Evolutionary conservation across 345 rosid genomes (phyloP), one percentile per base, ranked within the genome.

Genomic region (Ceriops zippeliana): DNA sequence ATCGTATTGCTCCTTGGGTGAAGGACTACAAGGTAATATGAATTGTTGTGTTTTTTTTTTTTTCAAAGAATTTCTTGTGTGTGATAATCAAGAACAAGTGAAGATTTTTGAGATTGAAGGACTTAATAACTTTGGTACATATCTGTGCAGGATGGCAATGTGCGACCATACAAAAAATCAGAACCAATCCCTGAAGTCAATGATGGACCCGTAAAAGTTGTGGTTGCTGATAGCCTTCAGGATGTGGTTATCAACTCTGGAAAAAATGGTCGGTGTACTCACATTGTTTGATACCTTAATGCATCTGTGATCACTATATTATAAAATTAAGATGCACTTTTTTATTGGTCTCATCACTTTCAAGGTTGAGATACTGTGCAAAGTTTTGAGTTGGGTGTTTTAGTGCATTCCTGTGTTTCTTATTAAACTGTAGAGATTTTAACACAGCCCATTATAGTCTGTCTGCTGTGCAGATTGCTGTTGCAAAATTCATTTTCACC

Each of bases 171-270:
- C 79, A 86, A 42, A 71, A 90, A 90, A 77, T 92, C 99, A 62
- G 96, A 95, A 71, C 96, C 98, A n/a, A 79, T 95, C 46, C 98
- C 99, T 28, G 83, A 84, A 73, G 88, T 76, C 63, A 95, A 95
- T 78, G 75, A 81, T 1, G 97, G 90, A 70, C 97, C 98, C 20
- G 97, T 90, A 68, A 92, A 95, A 84, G 91, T 95, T 35, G 87
- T 92, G 17, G 98, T 95, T 54, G 97, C 91, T n/a, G 97, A 95
- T 74, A 95, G 51, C 75, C 83, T 95, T 46, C 84, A 92, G 35
- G 90, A 92, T 15, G 53, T 84, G 15, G 97, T 91, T 66, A 66
- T 84, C 73, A 89, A 90, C 26, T 90, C 99, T 49, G 96, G 86
- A 58, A 95, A 92, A 74, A 92, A 92, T 70, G 98, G 99, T 90